These are phyloP conservation scores for Zymoseptoria tritici DNA, from an alignment of 2,329 filamentous ascomycete species.

Conservation along the genomic window DNA sequence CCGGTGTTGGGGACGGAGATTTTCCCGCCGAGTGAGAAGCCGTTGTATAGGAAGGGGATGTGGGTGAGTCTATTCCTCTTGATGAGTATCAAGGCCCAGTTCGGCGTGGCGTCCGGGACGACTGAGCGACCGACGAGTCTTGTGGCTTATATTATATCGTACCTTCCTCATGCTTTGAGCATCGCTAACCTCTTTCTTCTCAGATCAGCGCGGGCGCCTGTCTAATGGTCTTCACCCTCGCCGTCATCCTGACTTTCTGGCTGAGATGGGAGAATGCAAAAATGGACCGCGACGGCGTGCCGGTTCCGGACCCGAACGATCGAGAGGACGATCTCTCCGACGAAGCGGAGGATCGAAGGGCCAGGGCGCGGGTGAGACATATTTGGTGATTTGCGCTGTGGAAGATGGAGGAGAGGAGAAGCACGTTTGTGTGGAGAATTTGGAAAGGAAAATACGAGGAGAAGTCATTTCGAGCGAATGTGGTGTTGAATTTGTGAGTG, in stretches of 20 bases:
- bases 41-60: slow-evolving; percentile 38
- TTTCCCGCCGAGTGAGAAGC: slow-evolving; percentile 47
- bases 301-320: slow-evolving; percentile 7
- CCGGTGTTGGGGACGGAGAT: slow-evolving; percentile 56
- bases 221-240: slow-evolving; percentile 51
- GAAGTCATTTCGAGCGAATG: neutral
- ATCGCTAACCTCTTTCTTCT: too few species aligned
- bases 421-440: neutral
- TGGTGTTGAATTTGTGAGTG: too few species aligned
- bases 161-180: neutral
- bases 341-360: slow-evolving; percentile 12
- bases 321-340: slow-evolving; percentile 14
- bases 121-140: too few species aligned
- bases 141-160: too few species aligned
- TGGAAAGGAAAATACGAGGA: too few species aligned
- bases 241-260: slow-evolving; percentile 46
- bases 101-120: too few species aligned
- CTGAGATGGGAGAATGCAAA: slow-evolving; percentile 55
- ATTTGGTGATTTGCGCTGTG: neutral
- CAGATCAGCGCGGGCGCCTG: slow-evolving; percentile 20
- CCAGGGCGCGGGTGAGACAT: slow-evolving; percentile 7
- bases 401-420: neutral
- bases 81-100: too few species aligned
- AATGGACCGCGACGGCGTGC: slow-evolving; percentile 42
- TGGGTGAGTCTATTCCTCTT: too few species aligned